Percentiles rank a stretch among this genome's conserved stretches.
Conservation (phyloP, 179 eudicot genomes). For the Actinidia arguta region DNA sequence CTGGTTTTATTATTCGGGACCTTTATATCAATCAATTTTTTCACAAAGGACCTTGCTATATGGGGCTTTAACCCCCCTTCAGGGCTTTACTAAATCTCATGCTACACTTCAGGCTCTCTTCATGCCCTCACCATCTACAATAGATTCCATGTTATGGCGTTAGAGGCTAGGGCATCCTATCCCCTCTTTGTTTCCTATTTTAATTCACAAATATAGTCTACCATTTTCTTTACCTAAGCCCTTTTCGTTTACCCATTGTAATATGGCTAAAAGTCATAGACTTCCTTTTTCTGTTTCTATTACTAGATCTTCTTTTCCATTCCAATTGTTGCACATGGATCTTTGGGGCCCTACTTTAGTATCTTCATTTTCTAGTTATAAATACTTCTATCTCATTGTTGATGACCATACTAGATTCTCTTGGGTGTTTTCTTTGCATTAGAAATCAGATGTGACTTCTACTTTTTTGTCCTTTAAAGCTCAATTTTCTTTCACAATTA, state of each 20-base stretch:
- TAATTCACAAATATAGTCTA: too few species aligned
- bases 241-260: background rate
- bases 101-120: too few species aligned
- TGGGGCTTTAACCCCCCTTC: background rate
- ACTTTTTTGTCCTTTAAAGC: background rate
- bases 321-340: background rate
- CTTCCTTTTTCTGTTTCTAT: background rate
- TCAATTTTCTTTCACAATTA: background rate
- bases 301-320: background rate
- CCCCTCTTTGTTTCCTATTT: too few species aligned
- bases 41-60: background rate
- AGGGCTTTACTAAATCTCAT: background rate
- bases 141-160: too few species aligned
- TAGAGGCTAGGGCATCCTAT: too few species aligned
- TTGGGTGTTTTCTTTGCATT: background rate
- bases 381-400: background rate
- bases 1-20: background rate
- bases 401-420: background rate
- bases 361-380: background rate
- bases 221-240: too few species aligned
- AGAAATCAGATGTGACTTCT: background rate
- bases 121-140: too few species aligned
- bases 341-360: background rate
- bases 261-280: background rate
- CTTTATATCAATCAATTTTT: background rate